Base-by-base conservation (phyloP, 306 rosid genomes). In the Cotoneaster glaucophyllus region DNA sequence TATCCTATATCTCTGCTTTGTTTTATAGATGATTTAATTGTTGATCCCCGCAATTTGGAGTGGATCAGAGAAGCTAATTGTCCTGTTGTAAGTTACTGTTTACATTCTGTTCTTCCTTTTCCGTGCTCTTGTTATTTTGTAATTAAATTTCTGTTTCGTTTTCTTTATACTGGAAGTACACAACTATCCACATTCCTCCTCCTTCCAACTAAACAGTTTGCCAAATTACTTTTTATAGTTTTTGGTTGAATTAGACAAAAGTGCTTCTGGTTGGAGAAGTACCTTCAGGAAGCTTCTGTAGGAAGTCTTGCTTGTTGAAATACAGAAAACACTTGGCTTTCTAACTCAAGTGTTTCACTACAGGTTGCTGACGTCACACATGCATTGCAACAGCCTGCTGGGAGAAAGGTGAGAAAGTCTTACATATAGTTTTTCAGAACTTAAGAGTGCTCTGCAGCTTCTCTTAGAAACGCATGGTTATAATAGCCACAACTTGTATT, bases 291-390 rank as follows among this genome's bases (percentile, higher is more conserved):
- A 59, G 43, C 22, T 24, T 11, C 15, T 53, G 21, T 53, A 28
- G 64, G 45, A 71, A 31, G 29, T n/a, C 22, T 21, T 71, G 50
- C 45, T 4, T 4, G 45, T 3, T 31, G 75, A 71, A 41, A 15
- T 44, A 29, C 34, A 68, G 63, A 13, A 57, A 67, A 43, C 14
- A 24, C 28, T 7, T 41, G 22, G 56, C 29, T 18, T 50, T 13
- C 56, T 67, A 67, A 43, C 24, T 64, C 32, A 62, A 26, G 9
- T 64, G 48, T 74, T 84, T 68, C 64, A 66, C 66, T 73, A 59
- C 86, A 92, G 99, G 97, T 95, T 71, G 97, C 97, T 79, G 99
- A 95, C 78, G 70, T 92, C 52, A 95, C 99, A 17, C 97, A 95
- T 77, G 88, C 97, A 28, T 81, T 95, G 78, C 99, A 95, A 83